These are phyloP conservation scores for Suhomyces kunorum DNA, from an alignment of 1,139 yeast genomes.

Conservation along the genomic window DNA sequence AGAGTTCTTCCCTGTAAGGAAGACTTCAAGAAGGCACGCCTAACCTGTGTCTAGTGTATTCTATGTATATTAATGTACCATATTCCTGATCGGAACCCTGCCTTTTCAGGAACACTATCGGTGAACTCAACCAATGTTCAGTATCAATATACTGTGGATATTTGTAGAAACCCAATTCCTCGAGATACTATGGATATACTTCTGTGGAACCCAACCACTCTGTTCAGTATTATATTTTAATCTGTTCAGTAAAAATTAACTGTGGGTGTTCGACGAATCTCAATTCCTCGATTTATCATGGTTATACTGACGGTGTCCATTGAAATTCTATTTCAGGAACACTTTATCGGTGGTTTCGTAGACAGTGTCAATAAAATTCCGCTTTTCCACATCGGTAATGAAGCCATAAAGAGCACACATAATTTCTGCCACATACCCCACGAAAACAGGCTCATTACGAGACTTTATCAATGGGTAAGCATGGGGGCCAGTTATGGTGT, in stretches of 20 bases:
- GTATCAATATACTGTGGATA: too few species aligned
- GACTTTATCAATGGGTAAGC: slow-evolving; percentile 68
- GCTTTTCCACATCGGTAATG: slow-evolving; percentile 46
- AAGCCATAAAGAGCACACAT: slow-evolving; percentile 53
- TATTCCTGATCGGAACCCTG: slow-evolving; percentile 1
- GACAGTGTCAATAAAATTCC: slow-evolving; percentile 57
- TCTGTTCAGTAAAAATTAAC: too few species aligned
- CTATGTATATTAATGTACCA: slow-evolving; percentile 12
- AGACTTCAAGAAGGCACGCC: neutral
- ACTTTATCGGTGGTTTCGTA: slow-evolving; percentile 64
- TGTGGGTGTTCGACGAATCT: too few species aligned
- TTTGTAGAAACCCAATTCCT: too few species aligned
- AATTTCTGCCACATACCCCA: slow-evolving; percentile 79
- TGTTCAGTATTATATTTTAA: too few species aligned
- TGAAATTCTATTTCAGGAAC: slow-evolving; percentile 49
- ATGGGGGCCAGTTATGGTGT: slow-evolving; percentile 27
- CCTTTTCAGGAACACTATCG: too few species aligned
- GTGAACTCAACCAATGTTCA: too few species aligned
- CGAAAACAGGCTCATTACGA: slow-evolving; percentile 87
- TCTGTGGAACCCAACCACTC: too few species aligned
- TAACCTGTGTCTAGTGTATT: neutral
- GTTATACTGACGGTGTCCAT: too few species aligned
- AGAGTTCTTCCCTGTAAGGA: too few species aligned
- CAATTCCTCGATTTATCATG: too few species aligned
- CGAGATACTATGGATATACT: too few species aligned